Evolutionary conservation across 768 basidiomycete genomes (phyloP).

Genomic region (Cystofilobasidium capitatum): DNA sequence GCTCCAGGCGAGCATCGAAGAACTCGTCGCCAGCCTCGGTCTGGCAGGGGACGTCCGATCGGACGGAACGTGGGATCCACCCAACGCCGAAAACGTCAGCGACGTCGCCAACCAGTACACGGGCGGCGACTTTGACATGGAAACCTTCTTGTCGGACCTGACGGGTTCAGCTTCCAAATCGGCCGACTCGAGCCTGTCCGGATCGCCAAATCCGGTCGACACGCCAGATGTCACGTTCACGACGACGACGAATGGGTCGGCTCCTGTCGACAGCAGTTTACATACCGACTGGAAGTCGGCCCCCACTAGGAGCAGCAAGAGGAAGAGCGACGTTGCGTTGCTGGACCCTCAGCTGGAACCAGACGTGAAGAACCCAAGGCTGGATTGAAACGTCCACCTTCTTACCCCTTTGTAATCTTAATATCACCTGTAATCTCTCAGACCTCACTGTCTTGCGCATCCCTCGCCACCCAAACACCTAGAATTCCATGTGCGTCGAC

Average conservation of each 20-base stretch:
- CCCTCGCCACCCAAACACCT: no score
- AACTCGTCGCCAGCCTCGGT: conserved; percentile 18
- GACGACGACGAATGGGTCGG: no score
- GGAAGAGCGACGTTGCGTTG: background rate
- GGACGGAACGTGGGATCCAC: background rate
- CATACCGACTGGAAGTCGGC: background rate
- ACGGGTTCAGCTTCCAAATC: background rate
- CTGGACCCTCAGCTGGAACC: background rate
- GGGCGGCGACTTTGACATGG: conserved; percentile 12
- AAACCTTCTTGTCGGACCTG: conserved; percentile 8
- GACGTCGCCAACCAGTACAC: background rate
- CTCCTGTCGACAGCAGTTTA: background rate
- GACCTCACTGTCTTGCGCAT: no score
- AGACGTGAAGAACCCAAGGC: background rate
- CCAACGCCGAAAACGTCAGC: background rate
- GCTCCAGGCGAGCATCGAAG: conserved; percentile 17
- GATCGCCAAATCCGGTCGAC: background rate
- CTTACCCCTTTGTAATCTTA: no score
- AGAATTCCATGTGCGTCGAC: no score
- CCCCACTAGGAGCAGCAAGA: background rate
- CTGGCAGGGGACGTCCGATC: background rate
- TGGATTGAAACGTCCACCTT: no score
- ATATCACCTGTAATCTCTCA: no score
- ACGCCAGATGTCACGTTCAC: background rate
- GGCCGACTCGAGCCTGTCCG: background rate